phyloP scores from a whole-genome alignment of 768 basidiomycete genomes.

The Mycena amicta region DNA sequence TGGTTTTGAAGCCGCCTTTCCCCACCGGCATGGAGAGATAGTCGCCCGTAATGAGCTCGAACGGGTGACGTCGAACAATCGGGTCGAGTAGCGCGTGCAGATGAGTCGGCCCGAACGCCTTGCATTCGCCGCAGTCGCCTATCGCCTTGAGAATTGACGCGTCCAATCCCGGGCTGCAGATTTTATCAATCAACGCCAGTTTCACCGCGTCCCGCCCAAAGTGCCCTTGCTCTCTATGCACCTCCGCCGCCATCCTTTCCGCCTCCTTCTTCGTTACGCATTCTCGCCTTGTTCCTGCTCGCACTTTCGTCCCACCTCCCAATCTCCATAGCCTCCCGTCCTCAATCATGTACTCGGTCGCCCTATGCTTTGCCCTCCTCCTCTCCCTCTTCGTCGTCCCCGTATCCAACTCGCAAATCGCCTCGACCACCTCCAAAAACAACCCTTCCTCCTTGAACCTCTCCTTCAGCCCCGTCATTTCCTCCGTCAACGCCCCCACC shows the following conservation, averaged over 20 bases:
- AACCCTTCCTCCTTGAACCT: slow-evolving; percentile 16
- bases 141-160: slow-evolving; percentile 27
- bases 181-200: slow-evolving; percentile 26
- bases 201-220: slow-evolving; percentile 37
- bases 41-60: slow-evolving; percentile 7
- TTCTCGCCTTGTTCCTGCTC: slow-evolving; percentile 27
- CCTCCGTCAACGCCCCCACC: not conserved
- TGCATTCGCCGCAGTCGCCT: slow-evolving; percentile 25
- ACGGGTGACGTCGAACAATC: slow-evolving; percentile 4
- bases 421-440: slow-evolving; percentile 27
- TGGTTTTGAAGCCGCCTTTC: slow-evolving; percentile 3
- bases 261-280: slow-evolving; percentile 32
- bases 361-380: slow-evolving; percentile 27
- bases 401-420: slow-evolving; percentile 25
- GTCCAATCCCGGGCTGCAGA: slow-evolving; percentile 31
- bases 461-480: not conserved
- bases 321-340: slow-evolving; percentile 31
- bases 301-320: slow-evolving; percentile 11
- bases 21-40: slow-evolving; percentile 1
- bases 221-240: slow-evolving; percentile 31
- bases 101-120: slow-evolving; percentile 2
- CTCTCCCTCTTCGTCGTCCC: slow-evolving; percentile 16
- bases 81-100: slow-evolving; percentile 7
- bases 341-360: slow-evolving; percentile 29
- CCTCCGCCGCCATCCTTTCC: slow-evolving; percentile 18